These are phyloP conservation scores for Logfia minima DNA, from an alignment of 129 eudicot species.

Conservation along the genomic window DNA sequence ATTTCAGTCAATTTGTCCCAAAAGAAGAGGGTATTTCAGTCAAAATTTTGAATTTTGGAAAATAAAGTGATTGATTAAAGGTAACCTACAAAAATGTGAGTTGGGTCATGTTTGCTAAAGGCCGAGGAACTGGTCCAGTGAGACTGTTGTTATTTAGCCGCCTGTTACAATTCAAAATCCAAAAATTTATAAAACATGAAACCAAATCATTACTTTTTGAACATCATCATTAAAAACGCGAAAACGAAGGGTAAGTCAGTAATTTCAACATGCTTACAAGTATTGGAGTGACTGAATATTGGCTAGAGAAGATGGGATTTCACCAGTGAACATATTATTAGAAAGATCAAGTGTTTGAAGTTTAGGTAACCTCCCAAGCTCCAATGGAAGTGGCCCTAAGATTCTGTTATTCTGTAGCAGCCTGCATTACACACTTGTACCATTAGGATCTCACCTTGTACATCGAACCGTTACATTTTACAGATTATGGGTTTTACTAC, in stretches of 20 bases:
- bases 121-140: slow-evolving; percentile 71
- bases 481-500: slow-evolving; percentile 22
- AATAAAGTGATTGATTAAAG: slow-evolving; percentile 21
- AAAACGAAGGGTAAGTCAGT: slow-evolving; percentile 16
- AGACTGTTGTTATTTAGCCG: slow-evolving; percentile 88
- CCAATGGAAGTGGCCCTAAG: slow-evolving; percentile 78
- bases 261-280: slow-evolving; percentile 49
- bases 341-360: slow-evolving; percentile 91
- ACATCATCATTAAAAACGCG: slow-evolving; percentile 2
- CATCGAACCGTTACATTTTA: neutral
- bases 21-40: slow-evolving; percentile 26
- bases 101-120: slow-evolving; percentile 84
- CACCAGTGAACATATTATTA: slow-evolving; percentile 61
- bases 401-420: slow-evolving; percentile 71
- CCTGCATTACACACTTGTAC: slow-evolving; percentile 49
- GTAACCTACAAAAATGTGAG: slow-evolving; percentile 70
- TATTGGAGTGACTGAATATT: slow-evolving; percentile 62
- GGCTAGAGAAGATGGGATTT: slow-evolving; percentile 77
- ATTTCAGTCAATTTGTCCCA: slow-evolving; percentile 3
- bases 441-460: slow-evolving; percentile 14
- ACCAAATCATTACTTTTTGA: slow-evolving; percentile 19
- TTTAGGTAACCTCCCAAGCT: slow-evolving; percentile 69
- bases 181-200: neutral
- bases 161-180: slow-evolving; percentile 52
- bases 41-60: neutral